Evolutionary conservation across 495 filamentous ascomycete species (phyloP), one percentile per base, ranked within the genome.

Genomic region (Aspergillus sclerotiicarbonarius): DNA sequence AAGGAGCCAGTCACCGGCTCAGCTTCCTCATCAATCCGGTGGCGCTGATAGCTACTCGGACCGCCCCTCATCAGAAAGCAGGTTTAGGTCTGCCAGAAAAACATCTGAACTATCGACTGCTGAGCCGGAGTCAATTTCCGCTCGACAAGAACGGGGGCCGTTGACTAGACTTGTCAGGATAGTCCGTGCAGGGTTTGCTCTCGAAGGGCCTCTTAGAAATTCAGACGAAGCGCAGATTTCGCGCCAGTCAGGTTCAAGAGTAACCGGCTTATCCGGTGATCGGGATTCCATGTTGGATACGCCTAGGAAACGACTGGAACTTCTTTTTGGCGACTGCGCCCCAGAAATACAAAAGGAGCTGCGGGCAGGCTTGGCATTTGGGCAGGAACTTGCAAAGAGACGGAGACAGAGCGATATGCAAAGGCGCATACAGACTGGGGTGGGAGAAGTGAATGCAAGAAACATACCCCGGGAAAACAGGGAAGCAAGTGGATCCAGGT

Each of bases 331-430:
- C 45, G 76, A 73, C 13, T 76, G 83, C 39, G 68, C 76, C 20
- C 63, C 71, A 19, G 70, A 74, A 5, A 76, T 76, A 4, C 66
- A 71, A 55, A 65, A 71, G 61, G 71, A 80, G 60, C 60, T 82
- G 41, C 71, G 70, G 53, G 75, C 73, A 31, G 76, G 74, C 32
- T 64, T 83, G 51, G 68, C 71, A 7, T 70, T 84, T 54, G 82
- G 80, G 10, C 78, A 84, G 50, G 71, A 77, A 51, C 65, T 83
- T 49, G 79, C 78, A 4, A 73, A 70, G 58, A 69, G 68, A 15
- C 61, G 52, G 46, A 60, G 52, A 53, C 30, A 63, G 44, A 53
- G 54, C 8, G 65, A 69, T 43, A 21, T 51, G 39, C 53, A 64
- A 51, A 58, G 41, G 10, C 30, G 10, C 25, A 41, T 32, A 54